A percentile compares a stretch with the other conserved stretches of the same genome.
Conservation (phyloP, 768 basidiomycete genomes). For the Austroboletus festivus region DNA sequence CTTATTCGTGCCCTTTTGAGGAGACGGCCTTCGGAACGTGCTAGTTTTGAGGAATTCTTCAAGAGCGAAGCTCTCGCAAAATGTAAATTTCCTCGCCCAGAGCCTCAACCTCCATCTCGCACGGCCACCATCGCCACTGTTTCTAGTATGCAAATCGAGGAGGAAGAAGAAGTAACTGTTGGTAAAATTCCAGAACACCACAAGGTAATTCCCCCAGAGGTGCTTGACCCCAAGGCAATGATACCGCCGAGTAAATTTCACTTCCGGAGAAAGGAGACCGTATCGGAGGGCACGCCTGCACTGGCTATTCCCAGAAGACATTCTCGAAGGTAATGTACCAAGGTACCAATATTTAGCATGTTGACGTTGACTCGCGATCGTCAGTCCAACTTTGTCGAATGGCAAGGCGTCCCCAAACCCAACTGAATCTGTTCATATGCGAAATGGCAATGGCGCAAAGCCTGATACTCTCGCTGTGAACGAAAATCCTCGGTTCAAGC, state of each 20-base stretch:
- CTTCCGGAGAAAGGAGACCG: slow-evolving; percentile 45
- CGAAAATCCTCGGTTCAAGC: slow-evolving; percentile 10
- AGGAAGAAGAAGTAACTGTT: slow-evolving; percentile 30
- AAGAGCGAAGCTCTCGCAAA: slow-evolving; percentile 71
- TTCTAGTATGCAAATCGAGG: slow-evolving; percentile 24
- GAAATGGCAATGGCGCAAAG: slow-evolving; percentile 14
- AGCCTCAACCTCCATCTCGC: slow-evolving; percentile 12
- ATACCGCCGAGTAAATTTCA: slow-evolving; percentile 81
- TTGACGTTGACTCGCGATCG: slow-evolving; percentile 1
- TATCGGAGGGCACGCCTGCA: slow-evolving; percentile 11
- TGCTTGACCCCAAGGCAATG: slow-evolving; percentile 75
- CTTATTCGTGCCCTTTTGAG: slow-evolving; percentile 84
- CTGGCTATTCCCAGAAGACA: slow-evolving; percentile 2
- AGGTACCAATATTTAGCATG: not conserved
- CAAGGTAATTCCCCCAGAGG: slow-evolving; percentile 72
- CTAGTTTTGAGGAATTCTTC: slow-evolving; percentile 92
- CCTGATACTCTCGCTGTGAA: slow-evolving; percentile 6
- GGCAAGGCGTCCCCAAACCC: slow-evolving; percentile 14
- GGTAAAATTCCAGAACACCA: slow-evolving; percentile 68
- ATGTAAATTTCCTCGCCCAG: slow-evolving; percentile 69
- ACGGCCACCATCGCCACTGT: slow-evolving; percentile 6
- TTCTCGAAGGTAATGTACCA: slow-evolving; percentile 21
- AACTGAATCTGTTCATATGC: slow-evolving; percentile 6
- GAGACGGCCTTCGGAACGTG: slow-evolving; percentile 78
- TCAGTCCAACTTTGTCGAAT: slow-evolving; percentile 16